Evolutionary conservation across 2,329 filamentous ascomycete genomes (phyloP).

Genomic region (Amylocarpus encephaloides): DNA sequence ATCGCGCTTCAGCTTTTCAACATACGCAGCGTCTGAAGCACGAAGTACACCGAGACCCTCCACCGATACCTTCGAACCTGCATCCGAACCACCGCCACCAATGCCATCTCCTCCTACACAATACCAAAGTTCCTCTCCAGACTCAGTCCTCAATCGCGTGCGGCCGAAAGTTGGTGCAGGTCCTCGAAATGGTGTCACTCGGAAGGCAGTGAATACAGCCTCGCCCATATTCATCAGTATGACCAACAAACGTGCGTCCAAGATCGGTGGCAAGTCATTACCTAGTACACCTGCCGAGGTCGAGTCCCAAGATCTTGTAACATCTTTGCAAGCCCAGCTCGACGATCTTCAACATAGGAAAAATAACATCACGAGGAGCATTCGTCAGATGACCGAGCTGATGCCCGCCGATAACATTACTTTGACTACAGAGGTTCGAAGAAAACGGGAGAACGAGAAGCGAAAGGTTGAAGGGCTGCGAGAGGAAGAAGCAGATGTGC

Average conservation of each 20-base stretch:
- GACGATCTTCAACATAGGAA: constrained; percentile 60
- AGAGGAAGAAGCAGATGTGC: constrained; percentile 64
- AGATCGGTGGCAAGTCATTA: constrained; percentile 45
- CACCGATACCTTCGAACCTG: constrained; percentile 21
- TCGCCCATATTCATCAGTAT: constrained; percentile 29
- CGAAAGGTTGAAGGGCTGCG: constrained; percentile 61
- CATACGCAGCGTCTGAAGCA: constrained; percentile 27
- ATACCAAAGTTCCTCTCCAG: constrained; percentile 7
- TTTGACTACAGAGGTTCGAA: constrained; percentile 57
- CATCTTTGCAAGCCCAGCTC: constrained; percentile 59
- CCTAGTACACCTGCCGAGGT: constrained; percentile 54
- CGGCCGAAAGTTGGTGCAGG: constrained; percentile 21
- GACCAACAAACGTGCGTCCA: constrained; percentile 17
- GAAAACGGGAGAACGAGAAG: constrained; percentile 49
- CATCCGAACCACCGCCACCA: constrained; percentile 10
- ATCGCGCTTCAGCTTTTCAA: constrained; percentile 31
- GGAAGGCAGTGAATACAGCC: constrained; percentile 25
- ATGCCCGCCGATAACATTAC: constrained; percentile 66
- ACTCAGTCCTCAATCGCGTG: constrained; percentile 27
- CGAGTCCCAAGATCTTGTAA: constrained; percentile 56
- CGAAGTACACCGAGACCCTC: constrained; percentile 26
- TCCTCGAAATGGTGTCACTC: constrained; percentile 12
- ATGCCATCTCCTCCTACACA: constrained; percentile 18
- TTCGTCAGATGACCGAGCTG: constrained; percentile 71
- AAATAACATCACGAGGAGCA: constrained; percentile 64